Conservation (phyloP, 2,329 filamentous ascomycete genomes). For the Penicillium sp. region DNA sequence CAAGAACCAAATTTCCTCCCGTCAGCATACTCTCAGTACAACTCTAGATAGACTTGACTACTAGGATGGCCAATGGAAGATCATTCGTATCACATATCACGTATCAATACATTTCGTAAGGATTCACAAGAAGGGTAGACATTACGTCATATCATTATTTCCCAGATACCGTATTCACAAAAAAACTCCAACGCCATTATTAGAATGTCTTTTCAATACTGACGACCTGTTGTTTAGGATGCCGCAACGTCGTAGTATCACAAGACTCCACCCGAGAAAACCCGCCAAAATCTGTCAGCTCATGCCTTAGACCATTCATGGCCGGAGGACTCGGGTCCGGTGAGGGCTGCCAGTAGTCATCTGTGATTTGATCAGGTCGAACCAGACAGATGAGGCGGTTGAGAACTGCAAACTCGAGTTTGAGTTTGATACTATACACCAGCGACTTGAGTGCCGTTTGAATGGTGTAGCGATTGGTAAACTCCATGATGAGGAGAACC, state of each 20-base stretch:
- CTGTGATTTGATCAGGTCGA: background rate
- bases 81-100: background rate
- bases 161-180: background rate
- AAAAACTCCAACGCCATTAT: background rate
- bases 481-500: constrained; percentile 41
- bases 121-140: background rate
- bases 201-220: constrained; percentile 1
- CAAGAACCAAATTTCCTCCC: background rate
- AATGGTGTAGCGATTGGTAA: constrained; percentile 41
- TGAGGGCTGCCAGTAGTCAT: constrained; percentile 6
- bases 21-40: background rate
- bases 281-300: constrained; percentile 6
- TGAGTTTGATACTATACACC: constrained; percentile 49
- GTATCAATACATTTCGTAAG: background rate
- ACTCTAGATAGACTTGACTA: background rate
- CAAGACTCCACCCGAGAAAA: constrained; percentile 8
- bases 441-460: constrained; percentile 45
- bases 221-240: background rate
- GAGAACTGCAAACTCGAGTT: constrained; percentile 48
- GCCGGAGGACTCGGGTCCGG: background rate
- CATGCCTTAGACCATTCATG: background rate
- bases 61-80: background rate
- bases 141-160: constrained; percentile 9
- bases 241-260: background rate
- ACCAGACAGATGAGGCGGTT: constrained; percentile 40